A percentile compares a stretch with the other conserved stretches of the same genome.
These are phyloP conservation scores for Rubroshorea leprosula DNA, from an alignment of 345 rosid species.

Conservation along the genomic window DNA sequence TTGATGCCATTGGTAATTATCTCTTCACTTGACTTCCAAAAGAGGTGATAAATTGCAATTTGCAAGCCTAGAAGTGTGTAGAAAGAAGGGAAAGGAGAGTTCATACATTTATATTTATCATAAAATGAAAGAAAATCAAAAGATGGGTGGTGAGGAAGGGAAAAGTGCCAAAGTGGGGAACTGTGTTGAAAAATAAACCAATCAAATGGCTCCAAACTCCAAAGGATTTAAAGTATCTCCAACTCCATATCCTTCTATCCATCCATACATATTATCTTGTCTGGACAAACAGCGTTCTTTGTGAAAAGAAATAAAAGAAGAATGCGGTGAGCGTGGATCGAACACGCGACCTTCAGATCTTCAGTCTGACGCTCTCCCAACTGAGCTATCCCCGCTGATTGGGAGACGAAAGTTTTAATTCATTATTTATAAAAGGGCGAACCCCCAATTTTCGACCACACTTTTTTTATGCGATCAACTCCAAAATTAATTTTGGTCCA, in stretches of 20 bases:
- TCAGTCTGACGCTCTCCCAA: slow-evolving; percentile 99
- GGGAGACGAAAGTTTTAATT: too few species aligned
- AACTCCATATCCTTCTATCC: slow-evolving; percentile 48
- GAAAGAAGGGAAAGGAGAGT: slow-evolving; percentile 13
- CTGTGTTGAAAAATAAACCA: slow-evolving; percentile 43
- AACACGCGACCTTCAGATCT: slow-evolving; percentile 75
- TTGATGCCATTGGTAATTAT: slow-evolving; percentile 59
- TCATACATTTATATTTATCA: slow-evolving; percentile 16
- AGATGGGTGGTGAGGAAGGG: slow-evolving; percentile 27
- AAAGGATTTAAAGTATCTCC: slow-evolving; percentile 61
- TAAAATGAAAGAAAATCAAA: slow-evolving; percentile 15
- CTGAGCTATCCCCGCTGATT: slow-evolving; percentile 99
- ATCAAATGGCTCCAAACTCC: slow-evolving; percentile 42
- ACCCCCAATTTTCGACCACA: too few species aligned
- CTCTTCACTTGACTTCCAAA: too few species aligned
- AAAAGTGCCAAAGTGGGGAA: background rate
- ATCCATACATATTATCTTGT: slow-evolving; percentile 47
- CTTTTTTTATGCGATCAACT: too few species aligned
- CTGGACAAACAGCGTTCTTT: too few species aligned
- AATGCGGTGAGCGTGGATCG: slow-evolving; percentile 60
- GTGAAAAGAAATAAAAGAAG: background rate
- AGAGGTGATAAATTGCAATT: too few species aligned
- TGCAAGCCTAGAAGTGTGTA: too few species aligned
- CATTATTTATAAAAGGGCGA: too few species aligned
- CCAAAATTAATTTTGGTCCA: too few species aligned